These are phyloP conservation scores for Arthrobotrys musiformis DNA, from an alignment of 2,329 filamentous ascomycete species.

Conservation along the genomic window DNA sequence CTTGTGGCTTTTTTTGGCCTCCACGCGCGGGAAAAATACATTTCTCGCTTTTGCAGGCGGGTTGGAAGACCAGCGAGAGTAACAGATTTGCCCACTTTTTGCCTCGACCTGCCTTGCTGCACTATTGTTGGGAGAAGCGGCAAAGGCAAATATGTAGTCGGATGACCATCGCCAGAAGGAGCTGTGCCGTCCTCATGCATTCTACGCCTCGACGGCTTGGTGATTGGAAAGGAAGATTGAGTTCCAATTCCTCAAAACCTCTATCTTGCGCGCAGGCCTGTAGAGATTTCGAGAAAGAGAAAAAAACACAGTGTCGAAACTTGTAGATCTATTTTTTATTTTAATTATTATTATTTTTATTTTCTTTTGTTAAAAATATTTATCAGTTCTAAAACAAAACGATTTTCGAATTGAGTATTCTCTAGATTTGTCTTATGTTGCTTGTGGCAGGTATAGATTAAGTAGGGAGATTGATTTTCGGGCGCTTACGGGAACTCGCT, in stretches of 20 bases:
- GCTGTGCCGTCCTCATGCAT: neutral
- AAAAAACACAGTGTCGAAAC: neutral
- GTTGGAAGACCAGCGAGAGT: neutral
- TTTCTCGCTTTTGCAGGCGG: neutral
- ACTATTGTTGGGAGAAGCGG: neutral
- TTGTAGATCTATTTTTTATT: neutral
- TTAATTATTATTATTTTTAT: too few relatives aligned
- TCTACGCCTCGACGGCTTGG: neutral
- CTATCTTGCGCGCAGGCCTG: too few relatives aligned
- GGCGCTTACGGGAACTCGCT: constrained; percentile 31
- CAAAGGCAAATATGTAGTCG: constrained; percentile 1
- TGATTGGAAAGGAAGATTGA: neutral
- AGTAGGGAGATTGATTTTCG: neutral
- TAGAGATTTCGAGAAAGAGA: too few relatives aligned
- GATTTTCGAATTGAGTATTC: neutral
- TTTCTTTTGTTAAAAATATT: too few relatives aligned
- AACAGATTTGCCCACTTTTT: neutral
- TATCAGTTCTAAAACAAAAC: neutral
- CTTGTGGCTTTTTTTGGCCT: constrained; percentile 7
- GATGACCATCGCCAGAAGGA: neutral
- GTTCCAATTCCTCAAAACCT: too few relatives aligned
- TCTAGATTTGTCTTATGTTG: neutral
- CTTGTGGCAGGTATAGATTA: neutral
- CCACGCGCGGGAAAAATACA: neutral
- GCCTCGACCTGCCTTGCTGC: neutral